Base-by-base conservation (phyloP, 345 rosid species). In the Mercurialis annua region DNA sequence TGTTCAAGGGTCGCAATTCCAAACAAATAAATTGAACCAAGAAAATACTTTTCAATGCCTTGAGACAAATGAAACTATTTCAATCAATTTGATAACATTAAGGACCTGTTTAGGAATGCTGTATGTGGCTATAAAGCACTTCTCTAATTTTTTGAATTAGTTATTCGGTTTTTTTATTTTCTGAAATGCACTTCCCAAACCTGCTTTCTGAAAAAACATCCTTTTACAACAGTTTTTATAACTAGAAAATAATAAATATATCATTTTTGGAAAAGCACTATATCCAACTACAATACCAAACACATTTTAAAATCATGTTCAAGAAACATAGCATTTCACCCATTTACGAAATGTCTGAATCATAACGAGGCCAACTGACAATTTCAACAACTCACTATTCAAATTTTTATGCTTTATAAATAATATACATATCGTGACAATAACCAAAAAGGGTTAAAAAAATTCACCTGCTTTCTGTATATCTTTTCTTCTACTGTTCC, bases 401-500 rank as follows among this genome's bases (percentile, higher is more conserved):
- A 51, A 14, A 4, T 16, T 47, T 48, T 27, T n/a, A 38, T 67
- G 42, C 17, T 7, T 16, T 29, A 5, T 23, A n/a, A n/a, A 36
- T 23, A n/a, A 50, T 26, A 1, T 24, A 34, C 38, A 2, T 8
- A 44, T 7, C n/a, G 7, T 46, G 6, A 58, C 4, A 38, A 33
- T 11, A 44, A 60, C 50, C 8, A 30, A 54, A 18, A 3, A 43
- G 46, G 29, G 40, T 23, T 60, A 2, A 48, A 55, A 38, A 57
- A 18, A 42, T 64, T 24, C 17, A 94, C 99, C 97, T 94, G 99
- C 73, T 91, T 94, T 72, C 95, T 83, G 62, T 94, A 94, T 48
- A 94, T 94, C 83, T 94, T 94, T 73, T 94, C 99, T 87, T 94
- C 99, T 17, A 94, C 95, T 30, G 99, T 94, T 77, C 96, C 99